Percentiles rank a stretch among this genome's conserved stretches.
phyloP scores from a whole-genome alignment of 441 rosid species.

The Adansonia gregorii region DNA sequence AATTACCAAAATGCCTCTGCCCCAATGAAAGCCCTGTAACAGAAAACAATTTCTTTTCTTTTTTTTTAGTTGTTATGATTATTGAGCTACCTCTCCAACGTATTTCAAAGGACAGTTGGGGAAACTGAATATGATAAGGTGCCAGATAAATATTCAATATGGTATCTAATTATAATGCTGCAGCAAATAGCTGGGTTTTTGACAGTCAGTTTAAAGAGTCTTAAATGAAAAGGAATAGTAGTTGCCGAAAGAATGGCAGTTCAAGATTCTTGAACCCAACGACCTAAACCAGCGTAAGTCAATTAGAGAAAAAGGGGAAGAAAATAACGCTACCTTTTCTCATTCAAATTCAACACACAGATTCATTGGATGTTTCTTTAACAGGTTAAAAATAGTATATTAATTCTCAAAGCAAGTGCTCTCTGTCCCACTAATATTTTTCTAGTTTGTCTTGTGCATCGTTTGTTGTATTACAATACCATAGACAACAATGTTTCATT shows the following conservation, averaged over 20 bases:
- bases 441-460: too few relatives aligned
- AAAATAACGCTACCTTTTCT: not conserved
- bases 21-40: not conserved
- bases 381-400: too few relatives aligned
- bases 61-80: not conserved
- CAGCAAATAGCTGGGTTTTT: conserved; percentile 15
- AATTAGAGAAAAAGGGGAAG: not conserved
- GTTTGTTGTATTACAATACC: too few relatives aligned
- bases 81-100: not conserved
- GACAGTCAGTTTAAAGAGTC: conserved; percentile 28
- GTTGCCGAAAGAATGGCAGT: conserved; percentile 54
- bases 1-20: conserved; percentile 23
- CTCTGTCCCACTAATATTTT: too few relatives aligned
- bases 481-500: too few relatives aligned
- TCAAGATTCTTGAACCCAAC: conserved; percentile 9
- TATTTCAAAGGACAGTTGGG: conserved; percentile 13
- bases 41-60: not conserved
- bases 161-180: not conserved
- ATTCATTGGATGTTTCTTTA: too few relatives aligned
- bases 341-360: too few relatives aligned
- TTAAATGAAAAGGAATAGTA: conserved; percentile 37
- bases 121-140: not conserved
- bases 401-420: too few relatives aligned
- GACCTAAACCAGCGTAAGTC: not conserved
- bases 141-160: too few relatives aligned